phyloP scores from a whole-genome alignment of 2,329 filamentous ascomycete species.

The Penicillium digitatum region DNA sequence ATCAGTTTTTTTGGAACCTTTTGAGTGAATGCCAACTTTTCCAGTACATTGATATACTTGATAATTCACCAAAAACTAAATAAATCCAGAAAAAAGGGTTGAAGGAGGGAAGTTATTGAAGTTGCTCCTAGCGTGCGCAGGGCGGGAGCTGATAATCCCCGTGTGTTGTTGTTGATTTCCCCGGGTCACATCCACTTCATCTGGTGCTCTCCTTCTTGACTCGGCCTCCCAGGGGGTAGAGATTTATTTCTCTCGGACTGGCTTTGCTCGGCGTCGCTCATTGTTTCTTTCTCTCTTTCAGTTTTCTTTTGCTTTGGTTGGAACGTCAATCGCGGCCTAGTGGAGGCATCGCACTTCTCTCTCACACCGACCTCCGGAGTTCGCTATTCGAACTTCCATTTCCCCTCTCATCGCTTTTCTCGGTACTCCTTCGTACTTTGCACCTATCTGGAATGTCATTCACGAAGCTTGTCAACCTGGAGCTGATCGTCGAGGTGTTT shows the following conservation, averaged over 20 bases:
- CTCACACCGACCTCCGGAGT: conserved; percentile 1
- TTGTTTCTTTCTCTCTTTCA: conserved; percentile 7
- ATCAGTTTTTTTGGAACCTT: too few species aligned
- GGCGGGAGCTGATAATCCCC: conserved; percentile 13
- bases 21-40: not conserved
- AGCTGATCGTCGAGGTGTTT: conserved; percentile 34
- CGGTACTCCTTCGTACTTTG: conserved; percentile 13
- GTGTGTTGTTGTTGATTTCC: conserved; percentile 12
- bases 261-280: conserved; percentile 8
- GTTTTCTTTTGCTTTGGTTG: not conserved
- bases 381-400: conserved; percentile 8
- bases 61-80: not conserved
- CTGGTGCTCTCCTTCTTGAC: conserved; percentile 6
- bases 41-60: not conserved
- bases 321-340: conserved; percentile 5
- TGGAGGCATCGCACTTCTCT: conserved; percentile 4
- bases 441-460: conserved; percentile 35
- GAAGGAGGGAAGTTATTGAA: conserved; percentile 13
- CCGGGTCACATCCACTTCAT: conserved; percentile 2
- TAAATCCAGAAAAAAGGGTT: not conserved
- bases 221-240: conserved; percentile 9
- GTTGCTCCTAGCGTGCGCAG: conserved; percentile 22
- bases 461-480: conserved; percentile 30
- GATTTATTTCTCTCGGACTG: not conserved
- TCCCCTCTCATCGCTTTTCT: conserved; percentile 7